Percentiles rank a stretch among this genome's conserved stretches.
phyloP scores from a whole-genome alignment of 805 yeast genomes.

The Myxozyma monticola region DNA sequence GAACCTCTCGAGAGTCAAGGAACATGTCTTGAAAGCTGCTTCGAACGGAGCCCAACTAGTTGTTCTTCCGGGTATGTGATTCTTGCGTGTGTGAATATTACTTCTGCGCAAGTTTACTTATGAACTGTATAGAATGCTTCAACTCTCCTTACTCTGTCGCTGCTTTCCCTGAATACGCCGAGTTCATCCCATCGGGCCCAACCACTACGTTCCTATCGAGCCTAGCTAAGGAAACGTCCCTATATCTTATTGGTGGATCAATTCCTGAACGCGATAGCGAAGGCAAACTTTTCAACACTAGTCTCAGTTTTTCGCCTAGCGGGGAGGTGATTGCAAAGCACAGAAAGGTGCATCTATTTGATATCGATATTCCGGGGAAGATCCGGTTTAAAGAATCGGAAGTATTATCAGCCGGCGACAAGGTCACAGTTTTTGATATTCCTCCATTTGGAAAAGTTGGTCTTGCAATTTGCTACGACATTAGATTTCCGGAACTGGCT shows the following conservation, averaged over 20 bases:
- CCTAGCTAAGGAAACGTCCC: constrained; percentile 63
- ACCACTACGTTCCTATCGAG: constrained; percentile 60
- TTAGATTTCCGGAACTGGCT: constrained; percentile 82
- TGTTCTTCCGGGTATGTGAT: constrained; percentile 66
- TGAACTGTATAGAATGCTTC: constrained; percentile 66
- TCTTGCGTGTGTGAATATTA: too few species aligned
- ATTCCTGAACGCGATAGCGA: constrained; percentile 72
- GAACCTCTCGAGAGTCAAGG: constrained; percentile 68
- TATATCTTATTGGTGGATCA: constrained; percentile 85
- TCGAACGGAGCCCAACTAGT: constrained; percentile 65
- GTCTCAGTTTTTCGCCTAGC: constrained; percentile 64
- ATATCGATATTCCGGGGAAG: constrained; percentile 87
- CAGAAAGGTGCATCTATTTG: constrained; percentile 88
- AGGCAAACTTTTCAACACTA: constrained; percentile 67
- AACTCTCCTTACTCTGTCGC: constrained; percentile 91
- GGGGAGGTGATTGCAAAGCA: constrained; percentile 86
- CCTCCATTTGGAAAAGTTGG: constrained; percentile 73
- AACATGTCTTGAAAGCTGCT: constrained; percentile 66
- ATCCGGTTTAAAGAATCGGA: constrained; percentile 83
- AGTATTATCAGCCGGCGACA: constrained; percentile 73
- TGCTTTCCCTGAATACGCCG: constrained; percentile 86
- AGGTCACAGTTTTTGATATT: constrained; percentile 73
- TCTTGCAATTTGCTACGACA: constrained; percentile 80
- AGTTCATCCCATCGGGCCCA: constrained; percentile 70
- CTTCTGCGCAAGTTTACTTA: background rate